A percentile compares a stretch with the other conserved stretches of the same genome.
Evolutionary conservation across 495 filamentous ascomycete genomes (phyloP).

Genomic region (Penicillium antarcticum): DNA sequence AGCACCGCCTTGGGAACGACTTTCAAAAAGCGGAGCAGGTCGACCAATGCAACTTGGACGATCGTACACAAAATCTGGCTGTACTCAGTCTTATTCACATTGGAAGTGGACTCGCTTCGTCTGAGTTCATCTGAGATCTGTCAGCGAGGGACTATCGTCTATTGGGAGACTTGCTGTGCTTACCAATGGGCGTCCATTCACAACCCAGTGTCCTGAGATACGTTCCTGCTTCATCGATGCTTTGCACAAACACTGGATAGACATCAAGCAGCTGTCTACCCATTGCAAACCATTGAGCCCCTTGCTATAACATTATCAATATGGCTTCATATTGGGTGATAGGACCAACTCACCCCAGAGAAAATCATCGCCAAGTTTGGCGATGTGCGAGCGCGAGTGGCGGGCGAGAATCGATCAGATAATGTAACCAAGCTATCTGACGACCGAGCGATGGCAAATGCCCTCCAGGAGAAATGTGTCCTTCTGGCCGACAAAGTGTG

Average conservation of each 20-base stretch:
- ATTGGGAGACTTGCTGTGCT: too few species aligned
- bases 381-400: not conserved
- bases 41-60: conserved; percentile 24
- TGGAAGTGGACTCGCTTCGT: not conserved
- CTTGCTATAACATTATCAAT: not conserved
- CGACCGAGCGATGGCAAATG: not conserved
- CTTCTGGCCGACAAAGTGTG: conserved; percentile 4
- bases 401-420: not conserved
- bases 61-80: conserved; percentile 17
- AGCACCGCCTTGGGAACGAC: conserved; percentile 14
- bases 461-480: not conserved
- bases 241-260: conserved; percentile 7
- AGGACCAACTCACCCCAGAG: conserved; percentile 1
- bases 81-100: conserved; percentile 16
- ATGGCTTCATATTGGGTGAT: too few species aligned
- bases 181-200: conserved; percentile 13
- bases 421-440: not conserved
- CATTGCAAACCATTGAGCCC: conserved; percentile 17
- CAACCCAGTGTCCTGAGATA: conserved; percentile 14
- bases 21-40: conserved; percentile 11
- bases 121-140: conserved; percentile 11
- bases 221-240: not conserved
- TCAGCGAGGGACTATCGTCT: not conserved
- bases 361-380: conserved; percentile 33
- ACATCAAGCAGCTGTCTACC: conserved; percentile 8